Conservation (phyloP, 495 filamentous ascomycete genomes). For the Lepidopterella palustris region DNA sequence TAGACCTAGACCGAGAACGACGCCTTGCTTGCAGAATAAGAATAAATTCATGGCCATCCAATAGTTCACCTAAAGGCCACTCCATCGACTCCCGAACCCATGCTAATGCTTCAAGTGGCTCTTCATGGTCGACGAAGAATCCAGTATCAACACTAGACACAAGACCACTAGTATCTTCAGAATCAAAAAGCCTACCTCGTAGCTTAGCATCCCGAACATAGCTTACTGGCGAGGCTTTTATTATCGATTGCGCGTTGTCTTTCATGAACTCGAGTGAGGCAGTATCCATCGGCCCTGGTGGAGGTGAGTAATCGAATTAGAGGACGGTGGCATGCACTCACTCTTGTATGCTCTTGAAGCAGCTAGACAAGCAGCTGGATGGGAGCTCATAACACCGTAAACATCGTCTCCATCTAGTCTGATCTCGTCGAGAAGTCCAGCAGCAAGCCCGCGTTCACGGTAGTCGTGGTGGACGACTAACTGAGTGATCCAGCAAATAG, state of each 20-base stretch:
- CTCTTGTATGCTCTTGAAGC: constrained; percentile 20
- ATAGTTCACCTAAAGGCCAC: constrained; percentile 38
- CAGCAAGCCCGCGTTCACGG: constrained; percentile 34
- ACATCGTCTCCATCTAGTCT: constrained; percentile 29
- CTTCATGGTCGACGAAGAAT: constrained; percentile 38
- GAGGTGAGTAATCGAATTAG: constrained; percentile 12
- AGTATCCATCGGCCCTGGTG: constrained; percentile 13
- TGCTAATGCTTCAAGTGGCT: constrained; percentile 33
- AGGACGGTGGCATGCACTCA: constrained; percentile 10
- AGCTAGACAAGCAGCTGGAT: constrained; percentile 27
- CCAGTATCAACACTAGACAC: constrained; percentile 33
- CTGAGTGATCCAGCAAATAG: constrained; percentile 40
- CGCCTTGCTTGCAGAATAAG: constrained; percentile 27
- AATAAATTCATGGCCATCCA: constrained; percentile 38
- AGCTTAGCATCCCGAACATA: constrained; percentile 36
- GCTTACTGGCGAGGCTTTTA: constrained; percentile 33
- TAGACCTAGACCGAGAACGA: constrained; percentile 20
- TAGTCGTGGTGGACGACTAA: constrained; percentile 35
- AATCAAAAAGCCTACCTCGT: constrained; percentile 30
- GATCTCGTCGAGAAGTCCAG: constrained; percentile 27
- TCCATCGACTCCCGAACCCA: constrained; percentile 27
- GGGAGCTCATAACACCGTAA: constrained; percentile 34
- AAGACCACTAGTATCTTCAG: constrained; percentile 23
- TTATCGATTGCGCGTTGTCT: constrained; percentile 26
- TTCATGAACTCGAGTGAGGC: constrained; percentile 25